phyloP scores from a whole-genome alignment of 495 filamentous ascomycete genomes.

The Friedmanniomyces simplex region DNA sequence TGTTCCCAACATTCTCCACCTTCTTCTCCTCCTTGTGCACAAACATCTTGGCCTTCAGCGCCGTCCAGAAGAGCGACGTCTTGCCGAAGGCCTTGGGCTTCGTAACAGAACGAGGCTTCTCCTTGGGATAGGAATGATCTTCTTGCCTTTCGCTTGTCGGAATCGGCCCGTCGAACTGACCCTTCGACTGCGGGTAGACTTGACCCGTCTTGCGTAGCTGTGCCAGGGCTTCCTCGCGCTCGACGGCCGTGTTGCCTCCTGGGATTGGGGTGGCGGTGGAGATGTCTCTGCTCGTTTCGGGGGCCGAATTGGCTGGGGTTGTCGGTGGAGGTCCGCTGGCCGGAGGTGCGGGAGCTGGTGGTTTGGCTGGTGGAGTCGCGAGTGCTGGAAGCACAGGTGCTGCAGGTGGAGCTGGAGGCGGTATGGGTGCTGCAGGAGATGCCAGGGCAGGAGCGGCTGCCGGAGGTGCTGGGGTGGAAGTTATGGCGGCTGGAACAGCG shows the following conservation, averaged over 20 bases:
- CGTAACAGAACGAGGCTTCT: neutral
- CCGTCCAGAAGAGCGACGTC: conserved; percentile 1
- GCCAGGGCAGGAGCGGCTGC: too few species aligned
- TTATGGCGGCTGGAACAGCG: too few species aligned
- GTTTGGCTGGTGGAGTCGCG: too few species aligned
- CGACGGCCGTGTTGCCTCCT: neutral
- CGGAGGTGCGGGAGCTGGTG: too few species aligned
- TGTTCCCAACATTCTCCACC: neutral
- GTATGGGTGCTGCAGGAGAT: too few species aligned
- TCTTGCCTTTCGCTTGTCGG: conserved; percentile 9
- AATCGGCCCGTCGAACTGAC: neutral
- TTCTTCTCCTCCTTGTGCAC: neutral
- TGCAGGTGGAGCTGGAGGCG: too few species aligned
- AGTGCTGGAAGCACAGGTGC: too few species aligned
- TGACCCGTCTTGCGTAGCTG: neutral
- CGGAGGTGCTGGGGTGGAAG: too few species aligned
- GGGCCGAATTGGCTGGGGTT: too few species aligned
- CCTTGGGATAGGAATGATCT: conserved; percentile 3
- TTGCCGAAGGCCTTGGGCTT: neutral
- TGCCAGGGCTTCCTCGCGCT: conserved; percentile 2
- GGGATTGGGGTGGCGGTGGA: too few species aligned
- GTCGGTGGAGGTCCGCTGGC: too few species aligned
- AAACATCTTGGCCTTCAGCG: conserved; percentile 2
- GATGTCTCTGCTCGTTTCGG: too few species aligned
- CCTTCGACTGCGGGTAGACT: conserved; percentile 4